These are phyloP conservation scores for Grosmannia clavigera DNA, from an alignment of 2,329 filamentous ascomycete genomes.

Conservation along the genomic window DNA sequence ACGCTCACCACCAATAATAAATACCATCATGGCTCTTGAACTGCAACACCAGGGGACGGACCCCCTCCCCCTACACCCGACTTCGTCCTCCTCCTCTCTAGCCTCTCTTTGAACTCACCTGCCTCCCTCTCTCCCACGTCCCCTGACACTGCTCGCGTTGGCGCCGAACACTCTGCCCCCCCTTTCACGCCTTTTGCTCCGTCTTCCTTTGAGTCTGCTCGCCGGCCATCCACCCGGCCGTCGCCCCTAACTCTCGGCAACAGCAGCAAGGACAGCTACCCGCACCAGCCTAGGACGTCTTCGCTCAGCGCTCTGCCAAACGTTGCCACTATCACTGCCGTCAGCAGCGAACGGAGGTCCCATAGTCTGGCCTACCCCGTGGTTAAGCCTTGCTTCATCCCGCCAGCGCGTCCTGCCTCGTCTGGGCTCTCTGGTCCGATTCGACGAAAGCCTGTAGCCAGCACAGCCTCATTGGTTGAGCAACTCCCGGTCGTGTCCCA, in stretches of 20 bases:
- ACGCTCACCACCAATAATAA: not conserved
- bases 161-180: not conserved
- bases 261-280: not conserved
- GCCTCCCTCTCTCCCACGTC: not conserved
- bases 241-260: conserved; percentile 5
- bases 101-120: not conserved
- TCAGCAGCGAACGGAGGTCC: not conserved
- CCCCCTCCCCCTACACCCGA: not conserved
- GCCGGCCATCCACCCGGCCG: not conserved
- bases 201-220: not conserved
- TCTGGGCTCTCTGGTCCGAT: conserved; percentile 19
- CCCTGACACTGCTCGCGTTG: not conserved
- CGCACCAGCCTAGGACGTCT: conserved; percentile 2
- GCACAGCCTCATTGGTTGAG: conserved; percentile 38
- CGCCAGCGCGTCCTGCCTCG: not conserved
- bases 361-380: conserved; percentile 4
- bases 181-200: not conserved
- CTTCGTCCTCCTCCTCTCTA: not conserved
- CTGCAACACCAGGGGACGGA: conserved; percentile 2
- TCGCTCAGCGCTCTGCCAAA: conserved; percentile 7
- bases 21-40: conserved; percentile 10
- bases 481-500: conserved; percentile 13
- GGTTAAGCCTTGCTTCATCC: not conserved
- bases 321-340: not conserved
- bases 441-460: conserved; percentile 50